Conservation (phyloP, 768 basidiomycete genomes). For the Chlorophyllum brunneum region DNA sequence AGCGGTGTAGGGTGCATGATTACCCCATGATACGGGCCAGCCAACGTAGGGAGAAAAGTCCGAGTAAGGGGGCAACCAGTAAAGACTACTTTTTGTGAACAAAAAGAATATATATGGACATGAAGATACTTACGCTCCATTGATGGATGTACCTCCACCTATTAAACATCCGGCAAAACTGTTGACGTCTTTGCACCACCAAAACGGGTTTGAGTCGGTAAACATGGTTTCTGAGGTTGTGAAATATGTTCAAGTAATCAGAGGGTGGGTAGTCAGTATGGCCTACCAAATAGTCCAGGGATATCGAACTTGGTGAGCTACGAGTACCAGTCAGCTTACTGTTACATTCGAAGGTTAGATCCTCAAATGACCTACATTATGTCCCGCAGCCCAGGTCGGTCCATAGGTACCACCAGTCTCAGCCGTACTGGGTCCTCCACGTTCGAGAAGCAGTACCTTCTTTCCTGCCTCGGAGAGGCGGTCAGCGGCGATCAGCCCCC, state of each 20-base stretch:
- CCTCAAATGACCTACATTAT: too few relatives aligned
- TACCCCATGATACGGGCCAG: slow-evolving; percentile 53
- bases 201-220: slow-evolving; percentile 49
- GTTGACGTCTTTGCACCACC: slow-evolving; percentile 65
- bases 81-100: too few relatives aligned
- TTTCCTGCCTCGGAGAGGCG: slow-evolving; percentile 58
- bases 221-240: slow-evolving; percentile 52
- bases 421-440: slow-evolving; percentile 58
- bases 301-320: slow-evolving; percentile 55
- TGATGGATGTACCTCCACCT: slow-evolving; percentile 63
- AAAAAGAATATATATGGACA: too few relatives aligned
- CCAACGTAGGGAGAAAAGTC: slow-evolving; percentile 49
- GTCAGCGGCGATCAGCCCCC: slow-evolving; percentile 56
- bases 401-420: slow-evolving; percentile 58
- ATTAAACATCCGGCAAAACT: slow-evolving; percentile 63
- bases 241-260: not conserved
- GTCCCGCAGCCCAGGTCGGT: too few relatives aligned
- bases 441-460: slow-evolving; percentile 58
- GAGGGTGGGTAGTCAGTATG: not conserved
- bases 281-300: slow-evolving; percentile 50
- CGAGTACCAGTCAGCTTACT: slow-evolving; percentile 40
- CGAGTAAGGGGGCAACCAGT: slow-evolving; percentile 48
- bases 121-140: too few relatives aligned
- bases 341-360: too few relatives aligned
- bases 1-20: slow-evolving; percentile 46